Evolutionary conservation across 768 basidiomycete species (phyloP), one percentile per base, ranked within the genome.

Genomic region (Melanogaster broomeanus): DNA sequence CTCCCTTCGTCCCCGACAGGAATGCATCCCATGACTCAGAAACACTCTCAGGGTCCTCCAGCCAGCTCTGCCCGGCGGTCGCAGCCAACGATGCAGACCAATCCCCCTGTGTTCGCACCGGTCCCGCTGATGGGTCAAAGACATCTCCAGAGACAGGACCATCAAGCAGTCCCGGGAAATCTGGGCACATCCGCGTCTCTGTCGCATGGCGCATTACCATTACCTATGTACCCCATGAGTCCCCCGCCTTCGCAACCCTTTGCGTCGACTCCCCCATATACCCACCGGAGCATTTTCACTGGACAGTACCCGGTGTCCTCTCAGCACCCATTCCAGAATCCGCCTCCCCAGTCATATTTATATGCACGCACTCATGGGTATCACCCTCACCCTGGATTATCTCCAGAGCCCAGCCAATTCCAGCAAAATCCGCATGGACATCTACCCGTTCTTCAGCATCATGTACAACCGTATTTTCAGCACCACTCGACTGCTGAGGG

Each of bases 281-380:
- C 63, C 53, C 75, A 74, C 28, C 68, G 59, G 19, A 39, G 61
- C 24, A 61, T 60, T 58, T 78, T 74, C 52, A 61, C 70, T 24
- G 74, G 75, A 48, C 79, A 74, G 66, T 83, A 82, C 69, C 64
- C 73, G 60, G 69, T 79, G 65, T 67, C 79, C 58, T 53, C 73
- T 3, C 78, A 74, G 58, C 71, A 70, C 47, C 41, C 22, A 6
- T 51, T 51, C 39, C 51, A 49, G 49, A 69, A 51, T 28, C 63
- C 76, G 53, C 63, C 61, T 6, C 77, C 52, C 25, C 64, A 60
- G 24, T 49, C 53, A 3, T 53, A 76, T 48, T 53, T 73, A 40
- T 69, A 70, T 50, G 46, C 73, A 4, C 55, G 66, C 8, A n/a
- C 49, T 30, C 75, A 71, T 35, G 54, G 65, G 27, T 77, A 73